These are phyloP conservation scores for Aspergillus aculeatus DNA, from an alignment of 2,329 filamentous ascomycete species.

Conservation along the genomic window DNA sequence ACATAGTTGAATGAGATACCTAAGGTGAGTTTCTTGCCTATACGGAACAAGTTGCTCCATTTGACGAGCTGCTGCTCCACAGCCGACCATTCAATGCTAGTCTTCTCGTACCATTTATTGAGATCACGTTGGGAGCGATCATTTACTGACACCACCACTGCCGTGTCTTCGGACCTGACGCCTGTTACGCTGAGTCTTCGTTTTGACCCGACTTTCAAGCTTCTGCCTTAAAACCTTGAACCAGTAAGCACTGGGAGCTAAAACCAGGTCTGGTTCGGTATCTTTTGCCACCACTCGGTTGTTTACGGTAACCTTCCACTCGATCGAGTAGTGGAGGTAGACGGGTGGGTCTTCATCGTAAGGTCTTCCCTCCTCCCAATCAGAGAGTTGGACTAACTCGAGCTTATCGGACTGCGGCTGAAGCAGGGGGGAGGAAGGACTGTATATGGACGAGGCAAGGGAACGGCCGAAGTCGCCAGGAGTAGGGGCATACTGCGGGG, in stretches of 20 bases:
- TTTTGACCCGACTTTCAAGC: constrained; percentile 13
- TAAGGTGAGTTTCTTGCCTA: constrained; percentile 24
- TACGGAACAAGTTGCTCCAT: constrained; percentile 22
- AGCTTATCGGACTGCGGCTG: not conserved
- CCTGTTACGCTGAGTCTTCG: constrained; percentile 20
- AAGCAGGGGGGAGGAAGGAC: not conserved
- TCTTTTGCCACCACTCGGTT: constrained; percentile 9
- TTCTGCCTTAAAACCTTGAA: constrained; percentile 7
- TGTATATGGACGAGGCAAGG: not conserved
- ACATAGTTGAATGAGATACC: constrained; percentile 27
- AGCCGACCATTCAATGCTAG: constrained; percentile 22
- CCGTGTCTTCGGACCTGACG: constrained; percentile 24
- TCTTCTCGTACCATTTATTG: constrained; percentile 21
- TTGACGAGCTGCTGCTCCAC: constrained; percentile 22
- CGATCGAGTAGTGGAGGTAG: constrained; percentile 17
- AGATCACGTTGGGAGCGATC: constrained; percentile 20
- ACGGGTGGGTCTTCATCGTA: constrained; percentile 8
- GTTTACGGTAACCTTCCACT: constrained; percentile 24
- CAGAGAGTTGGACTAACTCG: not conserved
- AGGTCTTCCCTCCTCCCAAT: constrained; percentile 3
- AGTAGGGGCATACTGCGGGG: constrained; percentile 7
- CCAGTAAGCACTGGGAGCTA: constrained; percentile 13
- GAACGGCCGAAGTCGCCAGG: constrained; percentile 6
- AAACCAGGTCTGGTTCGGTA: constrained; percentile 14
- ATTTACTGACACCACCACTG: constrained; percentile 22